Percentiles rank a stretch among this genome's conserved stretches.
These are phyloP conservation scores for Puccinia hordei DNA, from an alignment of 1,284 basidiomycete species.

Conservation along the genomic window DNA sequence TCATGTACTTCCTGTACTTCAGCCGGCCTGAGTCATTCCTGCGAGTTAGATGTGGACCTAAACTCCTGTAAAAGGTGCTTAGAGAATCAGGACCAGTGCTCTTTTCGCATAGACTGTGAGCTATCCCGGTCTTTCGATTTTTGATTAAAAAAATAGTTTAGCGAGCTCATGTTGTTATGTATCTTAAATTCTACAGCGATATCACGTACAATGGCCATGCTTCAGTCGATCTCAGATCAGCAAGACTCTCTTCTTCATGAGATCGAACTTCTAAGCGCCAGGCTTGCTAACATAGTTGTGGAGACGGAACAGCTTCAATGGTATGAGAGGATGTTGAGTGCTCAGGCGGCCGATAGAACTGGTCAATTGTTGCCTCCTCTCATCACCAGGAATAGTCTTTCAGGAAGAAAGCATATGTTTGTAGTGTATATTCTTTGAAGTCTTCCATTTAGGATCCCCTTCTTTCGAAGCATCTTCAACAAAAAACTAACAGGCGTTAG, in stretches of 20 bases:
- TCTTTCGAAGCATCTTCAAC: too few species aligned
- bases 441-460: background rate
- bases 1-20: background rate
- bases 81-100: background rate
- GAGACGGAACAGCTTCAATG: background rate
- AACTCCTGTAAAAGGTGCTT: background rate
- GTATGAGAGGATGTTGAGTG: background rate
- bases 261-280: background rate
- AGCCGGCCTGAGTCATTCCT: background rate
- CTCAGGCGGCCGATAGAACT: background rate
- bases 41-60: background rate
- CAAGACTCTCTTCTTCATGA: background rate
- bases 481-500: too few species aligned
- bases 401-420: background rate
- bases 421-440: constrained; percentile 1
- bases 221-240: background rate
- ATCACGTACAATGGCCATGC: background rate
- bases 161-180: background rate
- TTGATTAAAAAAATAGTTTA: background rate
- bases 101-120: background rate
- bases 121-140: background rate
- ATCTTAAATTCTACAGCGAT: background rate
- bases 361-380: background rate
- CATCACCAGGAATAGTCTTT: background rate
- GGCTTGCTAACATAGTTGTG: background rate